These are phyloP conservation scores for Trifolium fragiferum DNA, from an alignment of 306 rosid genomes.

Conservation along the genomic window DNA sequence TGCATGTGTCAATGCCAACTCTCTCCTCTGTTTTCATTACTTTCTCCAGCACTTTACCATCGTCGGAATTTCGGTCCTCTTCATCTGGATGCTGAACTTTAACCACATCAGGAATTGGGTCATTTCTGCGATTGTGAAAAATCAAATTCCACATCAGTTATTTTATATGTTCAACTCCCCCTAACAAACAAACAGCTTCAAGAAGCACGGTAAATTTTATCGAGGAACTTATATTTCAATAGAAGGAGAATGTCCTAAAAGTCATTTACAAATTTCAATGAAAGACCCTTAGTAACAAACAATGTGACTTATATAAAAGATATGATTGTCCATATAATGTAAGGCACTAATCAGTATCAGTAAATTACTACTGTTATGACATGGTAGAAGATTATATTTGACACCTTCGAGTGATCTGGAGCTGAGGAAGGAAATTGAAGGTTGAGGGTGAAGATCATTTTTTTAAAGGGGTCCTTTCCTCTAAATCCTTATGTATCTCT, in stretches of 20 bases:
- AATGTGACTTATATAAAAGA: slow-evolving; percentile 33
- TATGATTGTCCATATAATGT: slow-evolving; percentile 24
- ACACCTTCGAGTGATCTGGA: not conserved
- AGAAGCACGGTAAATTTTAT: slow-evolving; percentile 27
- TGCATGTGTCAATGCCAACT: slow-evolving; percentile 36
- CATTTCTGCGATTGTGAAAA: slow-evolving; percentile 38
- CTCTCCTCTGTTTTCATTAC: slow-evolving; percentile 41
- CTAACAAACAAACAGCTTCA: slow-evolving; percentile 17
- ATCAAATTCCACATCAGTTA: slow-evolving; percentile 41
- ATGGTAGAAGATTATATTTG: not conserved
- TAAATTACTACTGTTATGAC: slow-evolving; percentile 15
- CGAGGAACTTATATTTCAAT: slow-evolving; percentile 22
- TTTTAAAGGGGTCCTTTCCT: not conserved
- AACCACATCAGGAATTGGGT: slow-evolving; percentile 38
- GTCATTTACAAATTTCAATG: slow-evolving; percentile 20
- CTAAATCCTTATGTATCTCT: not conserved
- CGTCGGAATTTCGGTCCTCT: slow-evolving; percentile 44
- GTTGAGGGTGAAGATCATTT: not conserved
- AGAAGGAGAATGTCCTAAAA: slow-evolving; percentile 10
- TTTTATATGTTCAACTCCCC: slow-evolving; percentile 20
- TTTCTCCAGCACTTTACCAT: slow-evolving; percentile 33
- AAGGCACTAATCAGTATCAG: slow-evolving; percentile 15
- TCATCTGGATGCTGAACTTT: slow-evolving; percentile 36
- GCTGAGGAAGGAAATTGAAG: slow-evolving; percentile 1
- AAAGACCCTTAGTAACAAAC: slow-evolving; percentile 23